A percentile compares a stretch with the other conserved stretches of the same genome.
Evolutionary conservation across 148 eudicot genomes (phyloP).

Genomic region (Rhododendron kiyosumense): DNA sequence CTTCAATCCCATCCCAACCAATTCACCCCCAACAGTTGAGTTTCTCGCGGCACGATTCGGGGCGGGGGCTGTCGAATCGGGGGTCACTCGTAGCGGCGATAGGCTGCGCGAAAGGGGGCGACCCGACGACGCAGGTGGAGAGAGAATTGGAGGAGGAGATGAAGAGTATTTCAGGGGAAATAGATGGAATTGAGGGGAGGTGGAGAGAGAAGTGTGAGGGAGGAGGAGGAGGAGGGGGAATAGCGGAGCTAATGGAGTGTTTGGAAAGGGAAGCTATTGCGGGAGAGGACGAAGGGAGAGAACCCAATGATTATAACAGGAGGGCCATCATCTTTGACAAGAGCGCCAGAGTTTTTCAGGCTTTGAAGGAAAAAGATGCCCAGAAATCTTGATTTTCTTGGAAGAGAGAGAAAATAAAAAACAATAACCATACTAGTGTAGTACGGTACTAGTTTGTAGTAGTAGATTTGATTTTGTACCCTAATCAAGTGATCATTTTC

Average conservation of each 20-base stretch:
- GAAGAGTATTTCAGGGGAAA: background rate
- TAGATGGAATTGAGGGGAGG: slow-evolving; percentile 13
- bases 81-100: background rate
- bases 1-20: slow-evolving; percentile 3
- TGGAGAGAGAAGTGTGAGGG: slow-evolving; percentile 36
- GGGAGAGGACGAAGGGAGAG: slow-evolving; percentile 66
- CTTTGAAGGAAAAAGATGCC: slow-evolving; percentile 36
- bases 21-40: background rate
- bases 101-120: slow-evolving; percentile 17
- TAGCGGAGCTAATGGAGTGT: slow-evolving; percentile 62
- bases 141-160: slow-evolving; percentile 30
- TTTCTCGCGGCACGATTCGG: background rate
- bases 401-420: background rate
- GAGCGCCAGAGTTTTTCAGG: slow-evolving; percentile 69
- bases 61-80: background rate
- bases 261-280: slow-evolving; percentile 79
- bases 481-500: background rate
- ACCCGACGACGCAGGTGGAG: slow-evolving; percentile 11
- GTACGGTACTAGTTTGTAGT: too few species aligned
- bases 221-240: slow-evolving; percentile 12
- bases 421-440: too few species aligned
- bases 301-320: slow-evolving; percentile 57
- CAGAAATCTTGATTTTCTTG: background rate
- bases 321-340: slow-evolving; percentile 65
- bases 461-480: background rate